These are phyloP conservation scores for Physcomitrium patens DNA, from an alignment of 225 moss, liverwort and hornwort genomes.

Conservation along the genomic window DNA sequence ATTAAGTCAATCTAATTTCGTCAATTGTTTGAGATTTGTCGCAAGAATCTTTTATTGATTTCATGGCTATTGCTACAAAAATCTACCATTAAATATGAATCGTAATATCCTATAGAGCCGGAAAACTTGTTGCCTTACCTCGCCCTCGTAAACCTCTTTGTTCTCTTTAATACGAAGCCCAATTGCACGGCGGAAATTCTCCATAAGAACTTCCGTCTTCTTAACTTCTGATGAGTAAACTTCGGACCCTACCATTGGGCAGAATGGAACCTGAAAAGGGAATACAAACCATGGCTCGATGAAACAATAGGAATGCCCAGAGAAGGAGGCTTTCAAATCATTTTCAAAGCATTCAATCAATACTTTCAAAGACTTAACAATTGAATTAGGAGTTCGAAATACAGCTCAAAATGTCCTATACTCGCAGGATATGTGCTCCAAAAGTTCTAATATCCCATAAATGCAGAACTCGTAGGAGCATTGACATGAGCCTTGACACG, in stretches of 20 bases:
- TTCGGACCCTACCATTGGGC: slow-evolving; percentile 98
- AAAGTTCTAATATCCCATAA: too few relatives aligned
- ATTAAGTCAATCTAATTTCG: neutral
- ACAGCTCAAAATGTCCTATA: too few relatives aligned
- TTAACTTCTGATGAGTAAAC: slow-evolving; percentile 98
- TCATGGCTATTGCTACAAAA: neutral
- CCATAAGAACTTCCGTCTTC: slow-evolving; percentile 98
- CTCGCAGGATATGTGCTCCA: too few relatives aligned
- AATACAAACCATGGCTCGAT: neutral
- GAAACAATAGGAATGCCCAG: too few relatives aligned
- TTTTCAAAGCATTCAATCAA: too few relatives aligned
- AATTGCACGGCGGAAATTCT: slow-evolving; percentile 94
- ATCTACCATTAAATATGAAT: neutral
- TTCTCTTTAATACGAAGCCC: slow-evolving; percentile 97
- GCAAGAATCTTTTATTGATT: neutral
- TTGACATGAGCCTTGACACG: too few relatives aligned
- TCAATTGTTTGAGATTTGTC: neutral
- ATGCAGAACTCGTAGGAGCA: neutral
- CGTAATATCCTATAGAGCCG: too few relatives aligned
- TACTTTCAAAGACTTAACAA: too few relatives aligned
- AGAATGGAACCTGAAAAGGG: slow-evolving; percentile 82
- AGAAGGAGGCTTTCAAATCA: too few relatives aligned
- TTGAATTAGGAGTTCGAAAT: too few relatives aligned
- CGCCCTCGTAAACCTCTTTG: slow-evolving; percentile 97
- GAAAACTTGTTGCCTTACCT: slow-evolving; percentile 41